Conservation (phyloP, 805 yeast species). For the Saturnispora kantuleensis region DNA sequence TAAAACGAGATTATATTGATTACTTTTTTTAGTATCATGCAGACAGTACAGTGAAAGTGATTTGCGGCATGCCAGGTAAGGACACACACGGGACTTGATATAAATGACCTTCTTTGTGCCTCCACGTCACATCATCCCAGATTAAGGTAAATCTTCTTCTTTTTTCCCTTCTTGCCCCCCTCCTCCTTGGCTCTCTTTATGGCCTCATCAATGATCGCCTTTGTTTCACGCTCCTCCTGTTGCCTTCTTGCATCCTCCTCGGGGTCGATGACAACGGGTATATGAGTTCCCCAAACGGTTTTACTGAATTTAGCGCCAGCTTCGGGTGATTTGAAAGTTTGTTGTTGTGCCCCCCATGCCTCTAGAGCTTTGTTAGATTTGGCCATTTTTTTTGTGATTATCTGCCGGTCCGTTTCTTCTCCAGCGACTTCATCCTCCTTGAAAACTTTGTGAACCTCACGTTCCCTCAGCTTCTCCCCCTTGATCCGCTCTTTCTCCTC, state of each 20-base stretch:
- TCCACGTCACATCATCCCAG: background rate
- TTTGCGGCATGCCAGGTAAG: too few species aligned
- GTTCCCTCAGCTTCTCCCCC: constrained; percentile 12
- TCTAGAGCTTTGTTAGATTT: constrained; percentile 29
- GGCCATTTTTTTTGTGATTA: constrained; percentile 1
- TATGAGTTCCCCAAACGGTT: constrained; percentile 73
- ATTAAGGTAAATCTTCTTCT: constrained; percentile 19
- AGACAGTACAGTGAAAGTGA: too few species aligned
- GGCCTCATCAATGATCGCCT: constrained; percentile 37
- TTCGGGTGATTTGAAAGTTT: constrained; percentile 6
- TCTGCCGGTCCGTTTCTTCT: background rate
- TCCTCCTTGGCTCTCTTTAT: constrained; percentile 34
- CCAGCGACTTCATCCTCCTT: background rate
- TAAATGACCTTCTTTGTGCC: background rate
- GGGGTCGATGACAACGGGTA: constrained; percentile 32
- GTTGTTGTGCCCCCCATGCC: constrained; percentile 8
- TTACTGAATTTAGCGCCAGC: constrained; percentile 19
- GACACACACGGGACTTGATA: background rate
- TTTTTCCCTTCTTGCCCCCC: constrained; percentile 31
- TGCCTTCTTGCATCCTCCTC: constrained; percentile 24
- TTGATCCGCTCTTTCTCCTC: constrained; percentile 39
- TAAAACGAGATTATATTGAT: too few species aligned
- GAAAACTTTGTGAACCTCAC: constrained; percentile 8
- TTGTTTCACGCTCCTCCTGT: constrained; percentile 36
- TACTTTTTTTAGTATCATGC: too few species aligned